phyloP scores from a whole-genome alignment of 2,329 filamentous ascomycete species.

The Hypoxylon sp. region DNA sequence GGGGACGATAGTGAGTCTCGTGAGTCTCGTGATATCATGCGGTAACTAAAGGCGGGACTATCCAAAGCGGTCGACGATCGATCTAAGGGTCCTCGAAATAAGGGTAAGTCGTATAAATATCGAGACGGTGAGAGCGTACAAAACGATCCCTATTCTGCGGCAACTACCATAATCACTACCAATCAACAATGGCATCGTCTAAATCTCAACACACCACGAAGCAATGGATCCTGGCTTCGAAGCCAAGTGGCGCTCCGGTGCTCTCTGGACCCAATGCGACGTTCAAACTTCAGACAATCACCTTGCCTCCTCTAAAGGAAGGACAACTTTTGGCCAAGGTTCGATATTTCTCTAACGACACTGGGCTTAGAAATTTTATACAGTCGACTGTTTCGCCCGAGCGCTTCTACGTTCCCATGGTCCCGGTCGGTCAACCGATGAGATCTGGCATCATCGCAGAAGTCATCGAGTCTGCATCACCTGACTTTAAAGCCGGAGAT shows the following conservation, averaged over 20 bases:
- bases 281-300: constrained; percentile 49
- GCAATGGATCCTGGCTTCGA: constrained; percentile 52
- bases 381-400: constrained; percentile 48
- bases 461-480: constrained; percentile 49
- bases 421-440: constrained; percentile 50
- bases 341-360: constrained; percentile 53
- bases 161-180: constrained; percentile 1
- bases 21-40: not conserved
- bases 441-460: constrained; percentile 51
- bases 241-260: constrained; percentile 48
- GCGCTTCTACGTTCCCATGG: constrained; percentile 51
- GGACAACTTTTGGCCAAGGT: constrained; percentile 50
- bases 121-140: constrained; percentile 3
- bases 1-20: not conserved
- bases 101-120: constrained; percentile 18
- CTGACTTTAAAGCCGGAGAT: constrained; percentile 45
- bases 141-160: not conserved
- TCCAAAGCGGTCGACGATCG: not conserved
- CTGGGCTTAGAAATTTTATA: constrained; percentile 53
- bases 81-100: not conserved
- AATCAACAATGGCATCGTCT: constrained; percentile 30
- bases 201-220: constrained; percentile 46
- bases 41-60: not conserved
- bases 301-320: constrained; percentile 47
- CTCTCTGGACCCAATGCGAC: constrained; percentile 51